Percentiles rank a stretch among this genome's conserved stretches.
phyloP scores from a whole-genome alignment of 73 alveolate genomes.

The Blepharisma japonicum region DNA sequence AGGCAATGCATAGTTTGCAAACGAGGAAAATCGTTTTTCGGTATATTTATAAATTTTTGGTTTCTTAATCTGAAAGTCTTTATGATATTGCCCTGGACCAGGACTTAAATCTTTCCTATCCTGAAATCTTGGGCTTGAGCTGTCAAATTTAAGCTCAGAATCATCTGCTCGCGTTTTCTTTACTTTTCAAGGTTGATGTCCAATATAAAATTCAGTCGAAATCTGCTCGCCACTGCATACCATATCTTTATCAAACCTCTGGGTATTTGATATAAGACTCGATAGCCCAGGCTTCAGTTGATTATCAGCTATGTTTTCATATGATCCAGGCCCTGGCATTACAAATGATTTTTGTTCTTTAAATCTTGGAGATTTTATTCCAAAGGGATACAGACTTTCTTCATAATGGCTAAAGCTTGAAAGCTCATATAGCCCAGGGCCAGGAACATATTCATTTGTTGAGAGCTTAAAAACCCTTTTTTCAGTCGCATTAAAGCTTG shows the following conservation, averaged over 20 bases:
- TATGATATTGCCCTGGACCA: neutral
- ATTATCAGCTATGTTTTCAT: neutral
- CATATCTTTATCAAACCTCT: too few species aligned
- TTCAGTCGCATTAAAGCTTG: constrained; percentile 9
- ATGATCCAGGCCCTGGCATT: constrained; percentile 22
- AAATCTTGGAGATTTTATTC: constrained; percentile 11
- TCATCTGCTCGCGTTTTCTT: neutral
- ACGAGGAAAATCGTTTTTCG: neutral
- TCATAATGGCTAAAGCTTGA: neutral
- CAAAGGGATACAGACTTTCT: neutral
- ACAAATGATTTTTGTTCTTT: neutral
- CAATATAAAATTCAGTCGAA: too few species aligned
- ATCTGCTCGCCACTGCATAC: too few species aligned
- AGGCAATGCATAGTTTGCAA: neutral
- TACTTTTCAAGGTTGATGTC: too few species aligned
- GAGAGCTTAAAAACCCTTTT: neutral
- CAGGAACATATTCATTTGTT: neutral
- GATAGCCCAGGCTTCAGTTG: too few species aligned
- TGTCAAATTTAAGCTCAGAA: neutral
- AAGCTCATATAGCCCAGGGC: constrained; percentile 2
- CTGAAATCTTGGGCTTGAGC: neutral
- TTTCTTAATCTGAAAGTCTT: neutral
- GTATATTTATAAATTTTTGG: neutral
- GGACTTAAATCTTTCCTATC: neutral
- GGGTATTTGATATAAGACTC: too few species aligned